Evolutionary conservation across 148 eudicot species (phyloP).

Genomic region (Vaccinium macrocarpon): DNA sequence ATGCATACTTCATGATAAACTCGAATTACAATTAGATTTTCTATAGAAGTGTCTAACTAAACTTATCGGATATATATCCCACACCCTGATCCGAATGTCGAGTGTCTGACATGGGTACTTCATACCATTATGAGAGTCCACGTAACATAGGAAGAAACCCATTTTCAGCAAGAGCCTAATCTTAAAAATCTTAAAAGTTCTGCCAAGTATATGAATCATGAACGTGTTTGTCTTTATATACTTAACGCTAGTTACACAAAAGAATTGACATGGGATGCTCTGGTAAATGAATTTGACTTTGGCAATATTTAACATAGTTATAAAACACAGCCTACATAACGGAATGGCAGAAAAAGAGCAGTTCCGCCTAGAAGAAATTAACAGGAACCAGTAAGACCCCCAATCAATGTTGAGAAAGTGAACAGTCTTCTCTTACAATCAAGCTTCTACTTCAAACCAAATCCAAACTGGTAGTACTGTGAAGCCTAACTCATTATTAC

Average conservation of each 20-base stretch:
- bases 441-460: background rate
- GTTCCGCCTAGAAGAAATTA: background rate
- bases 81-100: too few species aligned
- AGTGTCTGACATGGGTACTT: too few species aligned
- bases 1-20: too few species aligned
- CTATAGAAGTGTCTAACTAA: too few species aligned
- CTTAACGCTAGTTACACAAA: background rate
- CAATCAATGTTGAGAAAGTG: background rate
- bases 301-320: background rate
- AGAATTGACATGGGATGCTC: background rate
- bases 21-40: too few species aligned
- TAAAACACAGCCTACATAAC: background rate
- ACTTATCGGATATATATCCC: too few species aligned
- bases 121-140: too few species aligned
- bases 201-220: background rate
- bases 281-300: background rate
- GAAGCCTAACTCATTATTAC: background rate
- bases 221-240: background rate
- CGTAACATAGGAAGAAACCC: background rate
- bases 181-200: background rate
- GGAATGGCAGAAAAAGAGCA: background rate
- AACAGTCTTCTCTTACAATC: background rate
- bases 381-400: background rate
- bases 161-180: background rate
- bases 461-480: background rate